Evolutionary conservation across 2,329 filamentous ascomycete species (phyloP).

Genomic region (Fusarium domesticum): DNA sequence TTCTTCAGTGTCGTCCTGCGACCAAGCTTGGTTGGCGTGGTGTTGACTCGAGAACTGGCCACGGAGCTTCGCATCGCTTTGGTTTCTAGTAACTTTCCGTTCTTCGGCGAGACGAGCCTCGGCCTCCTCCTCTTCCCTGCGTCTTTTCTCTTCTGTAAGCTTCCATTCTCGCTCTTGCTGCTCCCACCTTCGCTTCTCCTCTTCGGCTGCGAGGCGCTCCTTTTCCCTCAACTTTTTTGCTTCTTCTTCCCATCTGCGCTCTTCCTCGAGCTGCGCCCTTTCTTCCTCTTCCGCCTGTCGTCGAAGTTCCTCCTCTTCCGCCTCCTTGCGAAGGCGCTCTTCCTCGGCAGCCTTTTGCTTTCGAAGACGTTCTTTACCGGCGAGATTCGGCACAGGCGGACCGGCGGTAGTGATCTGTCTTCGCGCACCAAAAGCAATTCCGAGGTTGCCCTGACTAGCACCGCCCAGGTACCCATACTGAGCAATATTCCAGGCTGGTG

Average conservation of each 20-base stretch:
- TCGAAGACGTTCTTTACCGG: slow-evolving; percentile 74
- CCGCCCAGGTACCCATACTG: slow-evolving; percentile 99
- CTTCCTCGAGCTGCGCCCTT: slow-evolving; percentile 59
- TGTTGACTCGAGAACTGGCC: slow-evolving; percentile 89
- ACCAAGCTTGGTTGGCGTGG: slow-evolving; percentile 58
- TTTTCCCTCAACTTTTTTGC: slow-evolving; percentile 56
- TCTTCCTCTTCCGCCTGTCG: slow-evolving; percentile 61
- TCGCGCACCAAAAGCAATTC: slow-evolving; percentile 85
- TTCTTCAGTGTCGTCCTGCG: slow-evolving; percentile 32
- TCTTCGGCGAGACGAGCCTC: slow-evolving; percentile 67
- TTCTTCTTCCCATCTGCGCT: slow-evolving; percentile 65
- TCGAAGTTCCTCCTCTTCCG: slow-evolving; percentile 51
- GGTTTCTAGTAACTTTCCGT: slow-evolving; percentile 57
- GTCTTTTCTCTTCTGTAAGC: slow-evolving; percentile 68
- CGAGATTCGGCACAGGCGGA: slow-evolving; percentile 74
- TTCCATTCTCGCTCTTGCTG: slow-evolving; percentile 76
- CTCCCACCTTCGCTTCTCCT: slow-evolving; percentile 72
- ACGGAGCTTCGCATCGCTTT: slow-evolving; percentile 66
- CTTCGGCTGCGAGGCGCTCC: slow-evolving; percentile 59
- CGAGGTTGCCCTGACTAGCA: slow-evolving; percentile 91
- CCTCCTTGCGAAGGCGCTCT: slow-evolving; percentile 54
- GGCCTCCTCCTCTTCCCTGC: slow-evolving; percentile 69
- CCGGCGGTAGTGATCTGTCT: slow-evolving; percentile 86
- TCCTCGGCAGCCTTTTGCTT: slow-evolving; percentile 57
- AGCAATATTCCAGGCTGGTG: slow-evolving; percentile 95